Evolutionary conservation across 345 rosid genomes (phyloP).

Genomic region (Balakata baccata): DNA sequence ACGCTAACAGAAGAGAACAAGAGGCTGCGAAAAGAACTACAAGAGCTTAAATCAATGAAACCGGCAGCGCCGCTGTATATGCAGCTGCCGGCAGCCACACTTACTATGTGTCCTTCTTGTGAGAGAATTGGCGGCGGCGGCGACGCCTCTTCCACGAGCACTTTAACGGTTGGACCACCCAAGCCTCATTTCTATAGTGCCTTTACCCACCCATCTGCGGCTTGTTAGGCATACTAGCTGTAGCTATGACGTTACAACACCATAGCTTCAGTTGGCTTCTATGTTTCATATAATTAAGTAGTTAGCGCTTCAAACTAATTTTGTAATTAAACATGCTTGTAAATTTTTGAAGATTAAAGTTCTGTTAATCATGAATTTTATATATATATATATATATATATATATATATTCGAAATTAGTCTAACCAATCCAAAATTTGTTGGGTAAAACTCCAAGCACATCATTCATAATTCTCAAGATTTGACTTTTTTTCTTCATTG

Average conservation of each 20-base stretch:
- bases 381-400: no score
- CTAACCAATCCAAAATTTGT: no score
- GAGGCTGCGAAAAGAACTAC: constrained; percentile 51
- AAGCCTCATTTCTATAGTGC: constrained; percentile 23
- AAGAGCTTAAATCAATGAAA: constrained; percentile 51
- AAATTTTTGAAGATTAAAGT: constrained; percentile 3
- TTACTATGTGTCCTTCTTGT: constrained; percentile 42
- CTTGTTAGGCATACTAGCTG: constrained; percentile 16
- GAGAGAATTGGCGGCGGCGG: constrained; percentile 24
- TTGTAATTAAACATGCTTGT: background rate
- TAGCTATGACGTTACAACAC: background rate
- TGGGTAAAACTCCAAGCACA: no score
- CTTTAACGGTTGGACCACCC: constrained; percentile 11
- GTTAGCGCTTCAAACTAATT: background rate
- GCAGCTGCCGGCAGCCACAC: constrained; percentile 45
- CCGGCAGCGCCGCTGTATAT: constrained; percentile 16
- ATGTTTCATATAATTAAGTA: background rate
- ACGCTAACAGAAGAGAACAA: constrained; percentile 54
- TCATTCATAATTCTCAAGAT: no score
- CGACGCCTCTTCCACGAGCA: constrained; percentile 4
- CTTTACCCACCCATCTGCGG: constrained; percentile 25
- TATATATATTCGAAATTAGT: no score
- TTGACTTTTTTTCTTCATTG: no score
- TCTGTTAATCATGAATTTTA: no score
- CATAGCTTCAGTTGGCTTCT: background rate